Base-by-base conservation (phyloP, 768 basidiomycete species). In the Lactarius tabidus region DNA sequence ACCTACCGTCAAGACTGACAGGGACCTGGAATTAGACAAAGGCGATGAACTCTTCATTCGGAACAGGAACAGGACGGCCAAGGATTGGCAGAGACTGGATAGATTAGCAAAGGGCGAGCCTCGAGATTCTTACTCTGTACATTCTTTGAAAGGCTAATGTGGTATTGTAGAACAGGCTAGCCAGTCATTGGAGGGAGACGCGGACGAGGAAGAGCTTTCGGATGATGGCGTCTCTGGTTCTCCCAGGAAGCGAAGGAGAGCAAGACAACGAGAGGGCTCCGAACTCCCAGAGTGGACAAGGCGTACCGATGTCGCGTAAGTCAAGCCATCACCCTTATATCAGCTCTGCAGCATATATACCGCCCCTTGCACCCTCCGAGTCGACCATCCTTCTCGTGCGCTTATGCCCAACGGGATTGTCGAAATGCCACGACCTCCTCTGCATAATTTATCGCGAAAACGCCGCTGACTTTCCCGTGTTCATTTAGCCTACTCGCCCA, bases 21-120 rank as follows among this genome's bases (percentile, higher is more conserved):
- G 62, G 20, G 68, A 45, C 54, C 52, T 74, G 23, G 74, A 76
- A 56, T 74, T 77, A 26, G 73, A 82, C 14, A 87, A 90, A 63
- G 84, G 84, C 57, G 89, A 92, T 73, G 84, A 82, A 18, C 78
- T 84, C 74, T 92, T 91, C 69, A 82, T 91, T 70, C 82, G 82
- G 57, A 93, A 91, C 72, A 78, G 76, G 52, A 81, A 81, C 64
- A 79, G 88, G 58, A 83, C 83, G 6, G 72, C 78, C 5, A 76
- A 80, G 59, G 77, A 80, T 3, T 90, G 90, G 87, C 83, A 79
- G 71, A 81, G 80, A 63, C 73, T 92, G 48, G 81, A 85, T 29
- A 77, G 83, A 71, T 74, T 81, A 17, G 80, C 79, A 53, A 84
- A 84, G 74, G 81, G 90, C 90, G 67, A 59, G 79, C 65, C 31